Conservation (phyloP, 768 basidiomycete species). For the Sarcodon sp. region DNA sequence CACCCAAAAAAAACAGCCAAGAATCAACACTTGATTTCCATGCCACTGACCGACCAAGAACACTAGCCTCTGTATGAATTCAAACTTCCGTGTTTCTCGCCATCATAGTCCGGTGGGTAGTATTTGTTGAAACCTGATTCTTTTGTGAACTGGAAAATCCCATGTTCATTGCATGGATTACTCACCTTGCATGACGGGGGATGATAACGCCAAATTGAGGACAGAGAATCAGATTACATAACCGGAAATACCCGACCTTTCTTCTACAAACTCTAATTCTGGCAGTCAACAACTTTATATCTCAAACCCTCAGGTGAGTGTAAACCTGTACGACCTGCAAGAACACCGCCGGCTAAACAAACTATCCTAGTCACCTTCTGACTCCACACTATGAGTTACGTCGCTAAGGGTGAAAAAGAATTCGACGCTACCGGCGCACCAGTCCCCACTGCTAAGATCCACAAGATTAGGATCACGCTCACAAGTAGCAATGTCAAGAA, state of each 20-base stretch:
- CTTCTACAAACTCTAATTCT: slow-evolving; percentile 19
- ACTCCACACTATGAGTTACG: slow-evolving; percentile 85
- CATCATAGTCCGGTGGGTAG: slow-evolving; percentile 68
- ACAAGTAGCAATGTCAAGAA: slow-evolving; percentile 97
- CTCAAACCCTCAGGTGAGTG: slow-evolving; percentile 19
- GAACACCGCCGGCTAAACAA: not conserved
- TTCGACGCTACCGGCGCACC: slow-evolving; percentile 88
- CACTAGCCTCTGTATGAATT: slow-evolving; percentile 55
- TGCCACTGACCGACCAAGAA: not conserved
- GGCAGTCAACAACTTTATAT: slow-evolving; percentile 9
- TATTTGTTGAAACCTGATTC: slow-evolving; percentile 61
- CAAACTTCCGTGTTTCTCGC: slow-evolving; percentile 55
- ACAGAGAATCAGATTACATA: not conserved
- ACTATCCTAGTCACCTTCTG: slow-evolving; percentile 63
- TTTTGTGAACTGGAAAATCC: too few relatives aligned
- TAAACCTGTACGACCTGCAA: not conserved
- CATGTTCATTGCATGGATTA: not conserved
- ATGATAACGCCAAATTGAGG: slow-evolving; percentile 1
- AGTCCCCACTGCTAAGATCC: slow-evolving; percentile 81
- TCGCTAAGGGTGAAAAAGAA: slow-evolving; percentile 97
- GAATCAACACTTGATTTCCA: not conserved
- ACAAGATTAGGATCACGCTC: slow-evolving; percentile 99
- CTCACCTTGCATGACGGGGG: slow-evolving; percentile 29
- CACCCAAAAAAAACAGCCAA: not conserved
- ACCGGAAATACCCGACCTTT: too few relatives aligned